These are phyloP conservation scores for Macrophomina phaseolina DNA, from an alignment of 2,329 filamentous ascomycete species.

Conservation along the genomic window DNA sequence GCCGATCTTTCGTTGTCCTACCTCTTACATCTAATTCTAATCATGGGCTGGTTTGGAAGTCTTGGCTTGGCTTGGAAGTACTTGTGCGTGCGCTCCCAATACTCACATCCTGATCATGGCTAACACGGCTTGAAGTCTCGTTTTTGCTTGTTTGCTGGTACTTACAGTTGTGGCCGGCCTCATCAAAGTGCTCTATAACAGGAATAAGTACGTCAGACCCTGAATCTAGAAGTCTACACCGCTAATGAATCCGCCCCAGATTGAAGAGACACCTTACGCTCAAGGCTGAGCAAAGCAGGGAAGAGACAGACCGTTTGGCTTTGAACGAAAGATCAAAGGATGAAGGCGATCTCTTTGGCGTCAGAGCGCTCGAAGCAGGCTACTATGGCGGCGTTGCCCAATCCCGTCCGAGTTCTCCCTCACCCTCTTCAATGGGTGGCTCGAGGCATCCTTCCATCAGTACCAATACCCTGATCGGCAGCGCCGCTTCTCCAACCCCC, in stretches of 20 bases:
- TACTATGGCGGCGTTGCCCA: slow-evolving; percentile 48
- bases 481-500: slow-evolving; percentile 39
- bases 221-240: too few species aligned
- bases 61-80: slow-evolving; percentile 46
- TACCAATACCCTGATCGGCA: slow-evolving; percentile 44
- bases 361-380: slow-evolving; percentile 50
- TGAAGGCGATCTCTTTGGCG: slow-evolving; percentile 47
- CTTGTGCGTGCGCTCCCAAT: slow-evolving; percentile 35
- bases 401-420: slow-evolving; percentile 45
- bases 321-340: slow-evolving; percentile 45
- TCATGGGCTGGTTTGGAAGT: slow-evolving; percentile 36
- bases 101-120: not conserved
- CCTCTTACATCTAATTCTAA: slow-evolving; percentile 21
- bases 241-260: slow-evolving; percentile 29
- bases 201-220: slow-evolving; percentile 38
- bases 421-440: slow-evolving; percentile 35
- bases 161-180: slow-evolving; percentile 41
- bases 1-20: slow-evolving; percentile 4
- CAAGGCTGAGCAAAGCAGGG: slow-evolving; percentile 35
- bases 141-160: slow-evolving; percentile 41
- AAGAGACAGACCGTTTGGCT: slow-evolving; percentile 43
- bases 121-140: slow-evolving; percentile 36
- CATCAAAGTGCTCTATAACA: slow-evolving; percentile 43
- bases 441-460: slow-evolving; percentile 36
- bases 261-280: slow-evolving; percentile 38